Conservation (phyloP, 805 yeast species). For the Candida odintsovae region DNA sequence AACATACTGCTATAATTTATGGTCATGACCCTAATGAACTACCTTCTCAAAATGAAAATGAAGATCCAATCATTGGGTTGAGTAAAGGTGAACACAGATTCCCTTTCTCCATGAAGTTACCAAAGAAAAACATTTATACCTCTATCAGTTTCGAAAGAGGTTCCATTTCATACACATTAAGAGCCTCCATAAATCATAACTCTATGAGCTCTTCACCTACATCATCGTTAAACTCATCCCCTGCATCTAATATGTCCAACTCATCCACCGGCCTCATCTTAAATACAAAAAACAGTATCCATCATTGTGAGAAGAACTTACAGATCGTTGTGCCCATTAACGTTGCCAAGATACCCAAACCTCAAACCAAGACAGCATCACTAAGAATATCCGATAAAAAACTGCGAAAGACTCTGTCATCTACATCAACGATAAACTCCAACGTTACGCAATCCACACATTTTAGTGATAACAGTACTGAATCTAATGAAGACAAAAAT, state of each 20-base stretch:
- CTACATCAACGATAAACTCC: slow-evolving; percentile 36
- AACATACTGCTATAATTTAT: slow-evolving; percentile 53
- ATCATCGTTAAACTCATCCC: slow-evolving; percentile 15
- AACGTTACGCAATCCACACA: slow-evolving; percentile 14
- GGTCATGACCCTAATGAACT: slow-evolving; percentile 33
- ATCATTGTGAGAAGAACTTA: slow-evolving; percentile 51
- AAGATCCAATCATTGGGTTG: slow-evolving; percentile 36
- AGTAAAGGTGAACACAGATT: slow-evolving; percentile 82
- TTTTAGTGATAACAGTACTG: slow-evolving; percentile 18
- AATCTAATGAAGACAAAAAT: slow-evolving; percentile 9
- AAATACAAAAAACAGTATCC: slow-evolving; percentile 24
- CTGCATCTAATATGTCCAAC: slow-evolving; percentile 16
- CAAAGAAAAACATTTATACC: slow-evolving; percentile 64
- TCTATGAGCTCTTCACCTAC: slow-evolving; percentile 9
- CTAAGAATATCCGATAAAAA: slow-evolving; percentile 48
- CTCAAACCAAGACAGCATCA: slow-evolving; percentile 60
- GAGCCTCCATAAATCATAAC: slow-evolving; percentile 33
- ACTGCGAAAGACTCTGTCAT: slow-evolving; percentile 33
- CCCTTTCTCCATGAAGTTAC: slow-evolving; percentile 81
- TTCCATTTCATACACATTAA: slow-evolving; percentile 61
- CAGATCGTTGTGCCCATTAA: slow-evolving; percentile 70
- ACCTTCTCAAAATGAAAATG: slow-evolving; percentile 1
- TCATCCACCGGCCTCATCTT: slow-evolving; percentile 11
- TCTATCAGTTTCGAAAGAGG: slow-evolving; percentile 83
- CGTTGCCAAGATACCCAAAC: slow-evolving; percentile 56